phyloP scores from a whole-genome alignment of 139 green algal species.

The Haematococcus sp. region DNA sequence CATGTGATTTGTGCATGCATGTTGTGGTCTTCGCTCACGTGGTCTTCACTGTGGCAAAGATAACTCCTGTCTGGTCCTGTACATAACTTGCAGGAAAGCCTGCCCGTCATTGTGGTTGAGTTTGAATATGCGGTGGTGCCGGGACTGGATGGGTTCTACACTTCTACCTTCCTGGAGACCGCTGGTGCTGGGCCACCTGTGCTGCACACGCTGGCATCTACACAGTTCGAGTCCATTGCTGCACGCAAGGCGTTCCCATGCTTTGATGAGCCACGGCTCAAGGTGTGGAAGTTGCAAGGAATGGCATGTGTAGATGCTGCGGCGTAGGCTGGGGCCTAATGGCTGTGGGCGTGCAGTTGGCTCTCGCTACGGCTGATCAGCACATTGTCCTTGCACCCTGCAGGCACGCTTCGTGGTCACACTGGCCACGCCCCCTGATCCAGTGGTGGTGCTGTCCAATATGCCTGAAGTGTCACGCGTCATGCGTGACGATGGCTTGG shows the following conservation, averaged over 20 bases:
- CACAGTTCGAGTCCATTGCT: slow-evolving; percentile 77
- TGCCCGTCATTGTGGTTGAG: background rate
- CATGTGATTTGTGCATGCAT: too few species aligned
- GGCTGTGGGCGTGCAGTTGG: too few species aligned
- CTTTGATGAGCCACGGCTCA: slow-evolving; percentile 89
- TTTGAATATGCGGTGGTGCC: background rate
- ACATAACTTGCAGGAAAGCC: background rate
- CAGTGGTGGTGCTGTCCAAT: slow-evolving; percentile 72
- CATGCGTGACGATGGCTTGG: slow-evolving; percentile 8
- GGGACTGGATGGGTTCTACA: slow-evolving; percentile 12
- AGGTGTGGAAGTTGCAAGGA: too few species aligned
- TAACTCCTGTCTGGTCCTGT: background rate
- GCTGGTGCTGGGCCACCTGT: background rate
- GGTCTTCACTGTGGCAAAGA: background rate
- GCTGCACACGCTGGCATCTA: slow-evolving; percentile 51
- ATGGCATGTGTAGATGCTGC: background rate
- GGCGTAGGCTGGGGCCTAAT: too few species aligned
- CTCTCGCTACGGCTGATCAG: too few species aligned
- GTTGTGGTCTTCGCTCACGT: background rate
- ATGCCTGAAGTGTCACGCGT: slow-evolving; percentile 38
- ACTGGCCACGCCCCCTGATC: slow-evolving; percentile 22
- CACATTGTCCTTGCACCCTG: too few species aligned
- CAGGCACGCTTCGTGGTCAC: slow-evolving; percentile 53
- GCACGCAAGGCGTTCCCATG: slow-evolving; percentile 86
- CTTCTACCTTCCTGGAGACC: background rate